Conservation (phyloP, 75 land plant species). For the Azolla pinnata region DNA sequence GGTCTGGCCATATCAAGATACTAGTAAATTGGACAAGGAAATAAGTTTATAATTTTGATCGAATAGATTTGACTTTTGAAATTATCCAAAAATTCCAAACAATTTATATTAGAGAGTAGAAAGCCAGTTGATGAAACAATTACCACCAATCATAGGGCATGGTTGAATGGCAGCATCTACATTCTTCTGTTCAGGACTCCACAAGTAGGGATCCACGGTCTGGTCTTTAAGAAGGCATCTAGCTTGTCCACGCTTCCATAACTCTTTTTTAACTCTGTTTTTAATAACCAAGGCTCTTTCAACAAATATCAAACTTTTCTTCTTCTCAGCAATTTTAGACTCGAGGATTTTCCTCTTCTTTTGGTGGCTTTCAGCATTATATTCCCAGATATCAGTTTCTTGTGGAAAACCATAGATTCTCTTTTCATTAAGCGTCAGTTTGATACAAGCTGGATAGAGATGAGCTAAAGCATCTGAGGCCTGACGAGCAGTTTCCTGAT, state of each 20-base stretch:
- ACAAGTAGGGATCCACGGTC: no score
- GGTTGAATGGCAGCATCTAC: no score
- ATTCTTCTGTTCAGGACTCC: no score
- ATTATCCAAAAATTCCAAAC: no score
- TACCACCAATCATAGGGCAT: no score
- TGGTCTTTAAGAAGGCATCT: constrained; percentile 5
- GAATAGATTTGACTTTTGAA: no score
- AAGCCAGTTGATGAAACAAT: no score
- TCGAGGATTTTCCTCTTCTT: constrained; percentile 15
- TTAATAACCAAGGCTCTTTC: constrained; percentile 47
- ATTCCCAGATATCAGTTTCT: constrained; percentile 16
- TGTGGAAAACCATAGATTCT: constrained; percentile 8
- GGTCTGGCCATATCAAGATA: no score
- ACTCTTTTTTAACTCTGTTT: constrained; percentile 39
- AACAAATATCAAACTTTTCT: constrained; percentile 33
- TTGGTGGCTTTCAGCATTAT: constrained; percentile 9
- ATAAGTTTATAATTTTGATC: no score
- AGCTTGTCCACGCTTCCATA: constrained; percentile 54
- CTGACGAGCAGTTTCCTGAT: constrained; percentile 10
- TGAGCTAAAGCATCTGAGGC: constrained; percentile 14
- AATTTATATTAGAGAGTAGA: no score
- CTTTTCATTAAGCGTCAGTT: not conserved
- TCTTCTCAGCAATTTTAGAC: constrained; percentile 34
- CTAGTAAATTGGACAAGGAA: no score
- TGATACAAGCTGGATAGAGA: not conserved